A percentile compares a stretch with the other conserved stretches of the same genome.
These are phyloP conservation scores for Colletotrichum liaoningense DNA, from an alignment of 2,329 filamentous ascomycete species.

Conservation along the genomic window DNA sequence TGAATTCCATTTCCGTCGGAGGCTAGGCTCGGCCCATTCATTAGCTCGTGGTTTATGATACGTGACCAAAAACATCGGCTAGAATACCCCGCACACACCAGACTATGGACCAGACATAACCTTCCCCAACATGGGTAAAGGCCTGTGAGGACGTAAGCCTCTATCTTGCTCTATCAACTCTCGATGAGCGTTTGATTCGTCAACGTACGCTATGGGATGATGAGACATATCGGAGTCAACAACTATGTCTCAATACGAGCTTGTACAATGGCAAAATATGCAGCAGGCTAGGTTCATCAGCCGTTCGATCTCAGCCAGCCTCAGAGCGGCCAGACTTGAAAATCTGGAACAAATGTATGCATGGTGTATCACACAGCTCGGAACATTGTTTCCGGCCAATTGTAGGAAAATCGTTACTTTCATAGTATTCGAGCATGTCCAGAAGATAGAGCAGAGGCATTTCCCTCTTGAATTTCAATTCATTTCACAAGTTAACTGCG, in stretches of 20 bases:
- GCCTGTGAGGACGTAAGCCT: no score
- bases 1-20: background rate
- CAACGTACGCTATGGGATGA: no score
- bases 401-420: background rate
- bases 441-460: background rate
- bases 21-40: background rate
- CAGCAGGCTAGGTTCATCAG: background rate
- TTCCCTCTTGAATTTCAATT: background rate
- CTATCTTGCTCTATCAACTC: no score
- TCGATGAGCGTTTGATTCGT: no score
- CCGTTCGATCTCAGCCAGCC: background rate
- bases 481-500: background rate
- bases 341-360: background rate
- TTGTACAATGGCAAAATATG: background rate
- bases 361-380: background rate
- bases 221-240: background rate
- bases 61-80: background rate
- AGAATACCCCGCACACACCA: background rate
- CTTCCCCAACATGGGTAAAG: background rate
- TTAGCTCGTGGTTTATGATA: background rate
- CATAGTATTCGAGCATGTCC: background rate
- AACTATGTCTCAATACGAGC: background rate
- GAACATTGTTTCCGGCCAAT: background rate
- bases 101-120: background rate
- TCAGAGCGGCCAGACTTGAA: background rate